phyloP scores from a whole-genome alignment of 176 grass and related monocot genomes.

The Coix lacrymajobi region DNA sequence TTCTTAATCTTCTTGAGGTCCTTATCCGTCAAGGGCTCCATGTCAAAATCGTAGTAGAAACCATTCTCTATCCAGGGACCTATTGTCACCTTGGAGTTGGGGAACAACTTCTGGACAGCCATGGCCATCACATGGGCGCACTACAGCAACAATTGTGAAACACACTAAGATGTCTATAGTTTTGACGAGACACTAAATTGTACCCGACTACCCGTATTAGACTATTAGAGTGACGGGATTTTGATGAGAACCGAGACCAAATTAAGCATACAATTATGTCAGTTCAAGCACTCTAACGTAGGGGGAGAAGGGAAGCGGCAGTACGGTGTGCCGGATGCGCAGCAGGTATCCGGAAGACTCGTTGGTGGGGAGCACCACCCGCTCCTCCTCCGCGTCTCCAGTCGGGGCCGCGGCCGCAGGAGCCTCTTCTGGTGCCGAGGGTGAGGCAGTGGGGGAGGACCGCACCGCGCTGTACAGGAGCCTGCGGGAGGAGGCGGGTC shows the following conservation, averaged over 20 bases:
- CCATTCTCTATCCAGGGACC: conserved; percentile 98
- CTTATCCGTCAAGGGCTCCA: conserved; percentile 85
- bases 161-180: not conserved
- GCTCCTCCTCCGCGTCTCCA: conserved; percentile 21
- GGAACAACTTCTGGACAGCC: conserved; percentile 97
- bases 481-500: not conserved
- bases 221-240: not conserved
- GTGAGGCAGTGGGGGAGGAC: conserved; percentile 24
- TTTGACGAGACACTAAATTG: not conserved
- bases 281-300: not conserved
- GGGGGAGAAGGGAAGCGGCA: not conserved
- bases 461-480: not conserved
- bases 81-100: conserved; percentile 85
- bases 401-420: not conserved
- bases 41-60: conserved; percentile 98
- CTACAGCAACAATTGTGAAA: conserved; percentile 26
- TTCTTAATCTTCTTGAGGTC: conserved; percentile 97
- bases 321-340: conserved; percentile 86
- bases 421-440: conserved; percentile 16
- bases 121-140: conserved; percentile 99
- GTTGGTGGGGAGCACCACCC: conserved; percentile 78
- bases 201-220: no score
- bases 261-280: not conserved
- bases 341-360: conserved; percentile 72
- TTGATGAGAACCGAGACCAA: not conserved